Evolutionary conservation across 2,329 filamentous ascomycete species (phyloP), one percentile per base, ranked within the genome.

Genomic region (Pseudofabraea citricarpa): DNA sequence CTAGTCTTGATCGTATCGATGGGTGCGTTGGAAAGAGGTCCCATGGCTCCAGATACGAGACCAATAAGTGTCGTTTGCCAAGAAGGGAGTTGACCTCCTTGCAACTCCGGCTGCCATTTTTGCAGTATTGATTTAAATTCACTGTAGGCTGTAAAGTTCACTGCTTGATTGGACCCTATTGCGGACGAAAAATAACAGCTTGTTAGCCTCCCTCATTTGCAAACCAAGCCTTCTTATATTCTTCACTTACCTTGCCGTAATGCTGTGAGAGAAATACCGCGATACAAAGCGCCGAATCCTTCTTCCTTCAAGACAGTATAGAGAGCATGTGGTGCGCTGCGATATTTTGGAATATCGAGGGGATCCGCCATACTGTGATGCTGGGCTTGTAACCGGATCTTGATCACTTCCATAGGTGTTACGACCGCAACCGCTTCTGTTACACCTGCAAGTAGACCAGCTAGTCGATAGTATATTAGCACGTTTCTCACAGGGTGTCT

Each of bases 1-100:
- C 93, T 75, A 32, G 93, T 98, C 81, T 98, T 98, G 73, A 98
- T 97, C 29, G 93, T 98, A 62, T 98, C 93, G 63, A 98, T 97
- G 18, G 93, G 93, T 21, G 94, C 93, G 63, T 98, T 98, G 56
- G 87, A 93, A 61, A 98, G 78, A 5, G 93, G 93, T 1, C 93
- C 93, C 79, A 98, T 94, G 49, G 93, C 93, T 55, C 93, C 93
- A 42, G 82, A 88, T 20, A 98, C 83, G 43, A 98, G 75, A 24
- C 60, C 93, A 55, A 97, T 95, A 6, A 91, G 40, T 5, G 89
- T 90, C 2, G 93, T 98, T 70, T 97, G 90, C 69, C 85, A 97
- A 41, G 81, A 80, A 2, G 93, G 91, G 32, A 98, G 73, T 54
- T 81, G 81, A 13, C 64, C 64, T 51, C 77, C 69, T 41, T 72